Conservation (phyloP, 805 yeast genomes). For the Metschnikowia gelsemii region DNA sequence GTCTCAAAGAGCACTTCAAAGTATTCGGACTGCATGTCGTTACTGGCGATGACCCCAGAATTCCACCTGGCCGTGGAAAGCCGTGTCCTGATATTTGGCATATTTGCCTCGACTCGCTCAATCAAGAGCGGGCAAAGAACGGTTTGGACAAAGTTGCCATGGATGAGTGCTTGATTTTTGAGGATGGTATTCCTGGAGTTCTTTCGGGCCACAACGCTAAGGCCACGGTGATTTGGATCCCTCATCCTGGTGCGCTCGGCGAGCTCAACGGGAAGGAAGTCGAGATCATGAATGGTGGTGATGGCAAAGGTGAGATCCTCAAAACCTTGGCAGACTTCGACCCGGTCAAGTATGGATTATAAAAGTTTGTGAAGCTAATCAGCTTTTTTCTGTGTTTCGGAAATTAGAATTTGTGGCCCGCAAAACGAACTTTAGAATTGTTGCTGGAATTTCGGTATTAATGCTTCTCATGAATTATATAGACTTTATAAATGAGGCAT, state of each 20-base stretch:
- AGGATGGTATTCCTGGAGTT: constrained; percentile 95
- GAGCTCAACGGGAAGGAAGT: constrained; percentile 52
- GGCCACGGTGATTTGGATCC: constrained; percentile 90
- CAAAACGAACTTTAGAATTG: too few relatives aligned
- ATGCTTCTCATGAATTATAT: too few relatives aligned
- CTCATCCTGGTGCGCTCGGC: constrained; percentile 70
- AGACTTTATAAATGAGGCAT: too few relatives aligned
- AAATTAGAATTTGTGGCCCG: too few relatives aligned
- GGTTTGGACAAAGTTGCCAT: constrained; percentile 54
- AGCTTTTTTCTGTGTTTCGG: too few relatives aligned
- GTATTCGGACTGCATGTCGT: constrained; percentile 65
- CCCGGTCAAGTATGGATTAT: constrained; percentile 20
- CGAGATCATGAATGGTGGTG: constrained; percentile 40
- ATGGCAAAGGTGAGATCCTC: constrained; percentile 57
- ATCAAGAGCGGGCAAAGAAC: constrained; percentile 46
- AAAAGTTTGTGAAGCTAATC: background rate
- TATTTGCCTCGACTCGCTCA: constrained; percentile 70
- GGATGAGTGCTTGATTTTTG: constrained; percentile 84
- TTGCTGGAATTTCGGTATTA: too few relatives aligned
- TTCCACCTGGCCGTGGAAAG: constrained; percentile 85
- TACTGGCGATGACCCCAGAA: constrained; percentile 85
- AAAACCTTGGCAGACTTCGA: constrained; percentile 17
- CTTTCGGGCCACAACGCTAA: constrained; percentile 80
- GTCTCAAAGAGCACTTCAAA: constrained; percentile 60
- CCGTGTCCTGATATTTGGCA: constrained; percentile 94